Percentiles rank a stretch among this genome's conserved stretches.
Evolutionary conservation across 2,329 filamentous ascomycete genomes (phyloP).

Genomic region (Rutstroemia sp.): DNA sequence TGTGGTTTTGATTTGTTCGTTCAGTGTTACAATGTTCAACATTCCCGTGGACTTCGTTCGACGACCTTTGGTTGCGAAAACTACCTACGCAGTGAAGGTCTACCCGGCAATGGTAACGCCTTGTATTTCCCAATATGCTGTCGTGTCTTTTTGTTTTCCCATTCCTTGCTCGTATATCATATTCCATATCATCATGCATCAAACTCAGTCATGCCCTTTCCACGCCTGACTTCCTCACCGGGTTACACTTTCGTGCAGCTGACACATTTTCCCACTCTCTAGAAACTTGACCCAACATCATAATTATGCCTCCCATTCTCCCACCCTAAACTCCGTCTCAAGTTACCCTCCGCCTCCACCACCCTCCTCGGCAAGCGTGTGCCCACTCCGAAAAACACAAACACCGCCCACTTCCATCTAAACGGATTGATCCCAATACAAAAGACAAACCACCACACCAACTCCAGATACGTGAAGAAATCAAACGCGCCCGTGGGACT

Average conservation of each 20-base stretch:
- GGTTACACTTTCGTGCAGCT: background rate
- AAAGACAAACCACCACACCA: constrained; percentile 81
- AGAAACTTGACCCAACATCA: constrained; percentile 2
- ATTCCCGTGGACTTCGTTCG: too few relatives aligned
- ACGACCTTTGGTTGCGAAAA: too few relatives aligned
- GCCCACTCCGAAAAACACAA: constrained; percentile 73
- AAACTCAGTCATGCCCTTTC: background rate
- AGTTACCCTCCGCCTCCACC: constrained; percentile 51
- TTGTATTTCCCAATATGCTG: too few relatives aligned
- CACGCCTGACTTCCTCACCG: background rate
- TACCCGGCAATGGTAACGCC: too few relatives aligned
- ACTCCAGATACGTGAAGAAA: constrained; percentile 82
- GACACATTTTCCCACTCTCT: background rate
- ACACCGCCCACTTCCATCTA: constrained; percentile 82
- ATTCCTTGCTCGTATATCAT: too few relatives aligned
- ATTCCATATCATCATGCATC: background rate
- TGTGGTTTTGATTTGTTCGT: background rate
- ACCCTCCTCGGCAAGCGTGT: constrained; percentile 57
- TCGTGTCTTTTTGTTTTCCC: too few relatives aligned
- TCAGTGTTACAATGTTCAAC: too few relatives aligned
- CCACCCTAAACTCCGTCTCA: background rate
- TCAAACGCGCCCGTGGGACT: constrained; percentile 74
- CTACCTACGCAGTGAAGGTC: too few relatives aligned
- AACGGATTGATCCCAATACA: constrained; percentile 76
- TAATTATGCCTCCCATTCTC: constrained; percentile 1